These are phyloP conservation scores for Ascomycota sp. DNA, from an alignment of 2,329 filamentous ascomycete species.

Conservation along the genomic window DNA sequence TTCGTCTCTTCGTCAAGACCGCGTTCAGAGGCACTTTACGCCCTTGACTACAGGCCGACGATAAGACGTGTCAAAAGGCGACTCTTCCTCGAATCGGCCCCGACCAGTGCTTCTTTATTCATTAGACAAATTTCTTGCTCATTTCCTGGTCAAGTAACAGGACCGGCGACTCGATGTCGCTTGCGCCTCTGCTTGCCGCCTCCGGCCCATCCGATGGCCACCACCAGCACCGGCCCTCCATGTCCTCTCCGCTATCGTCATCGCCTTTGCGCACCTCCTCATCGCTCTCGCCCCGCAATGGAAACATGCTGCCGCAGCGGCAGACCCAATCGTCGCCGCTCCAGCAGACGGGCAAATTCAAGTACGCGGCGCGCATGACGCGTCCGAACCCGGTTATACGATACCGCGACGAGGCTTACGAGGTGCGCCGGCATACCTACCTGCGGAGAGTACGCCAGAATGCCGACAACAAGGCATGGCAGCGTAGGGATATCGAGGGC, in stretches of 20 bases:
- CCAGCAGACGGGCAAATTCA: conserved; percentile 19
- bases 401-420: conserved; percentile 39
- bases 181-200: conserved; percentile 21
- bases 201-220: conserved; percentile 20
- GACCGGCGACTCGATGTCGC: no score
- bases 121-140: no score
- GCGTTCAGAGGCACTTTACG: no score
- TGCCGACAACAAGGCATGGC: conserved; percentile 37
- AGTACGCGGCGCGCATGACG: conserved; percentile 30
- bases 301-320: conserved; percentile 19
- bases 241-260: conserved; percentile 37
- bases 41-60: no score
- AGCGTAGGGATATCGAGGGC: conserved; percentile 41
- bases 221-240: conserved; percentile 25
- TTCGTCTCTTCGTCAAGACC: no score
- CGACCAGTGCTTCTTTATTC: no score
- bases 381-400: conserved; percentile 44
- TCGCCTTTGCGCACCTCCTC: conserved; percentile 35
- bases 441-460: conserved; percentile 44
- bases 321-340: conserved; percentile 25
- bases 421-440: conserved; percentile 46
- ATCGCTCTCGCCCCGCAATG: conserved; percentile 21
- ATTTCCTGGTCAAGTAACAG: no score
- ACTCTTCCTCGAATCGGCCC: no score
- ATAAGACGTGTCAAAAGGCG: no score